Conservation (phyloP, 305 asterid genomes). For the Fraxinus angustifolia region DNA sequence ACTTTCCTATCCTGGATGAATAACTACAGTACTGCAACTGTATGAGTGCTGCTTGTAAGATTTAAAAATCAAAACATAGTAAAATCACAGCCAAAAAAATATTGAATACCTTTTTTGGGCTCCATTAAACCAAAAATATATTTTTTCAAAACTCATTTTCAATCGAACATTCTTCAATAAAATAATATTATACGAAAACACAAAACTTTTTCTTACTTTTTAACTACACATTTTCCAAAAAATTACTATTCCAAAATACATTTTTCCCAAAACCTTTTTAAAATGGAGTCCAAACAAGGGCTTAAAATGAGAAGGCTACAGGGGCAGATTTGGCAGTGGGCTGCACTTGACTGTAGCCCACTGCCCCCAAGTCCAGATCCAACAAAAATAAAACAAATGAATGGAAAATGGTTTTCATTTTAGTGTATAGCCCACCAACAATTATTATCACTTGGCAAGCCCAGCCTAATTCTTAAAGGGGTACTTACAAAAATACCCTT, state of each 20-base stretch:
- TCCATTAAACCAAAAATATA: not conserved
- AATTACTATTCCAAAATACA: too few species aligned
- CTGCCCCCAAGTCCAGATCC: not conserved
- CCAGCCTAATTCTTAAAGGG: not conserved
- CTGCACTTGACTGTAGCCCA: not conserved
- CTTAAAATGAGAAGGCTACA: not conserved
- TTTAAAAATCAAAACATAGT: not conserved
- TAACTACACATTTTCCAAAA: too few species aligned
- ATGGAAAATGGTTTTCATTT: not conserved
- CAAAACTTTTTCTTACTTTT: too few species aligned
- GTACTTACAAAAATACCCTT: not conserved
- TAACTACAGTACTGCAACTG: not conserved
- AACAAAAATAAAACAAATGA: not conserved
- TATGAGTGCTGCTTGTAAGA: not conserved
- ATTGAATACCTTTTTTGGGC: not conserved
- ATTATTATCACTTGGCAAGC: not conserved
- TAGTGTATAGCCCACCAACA: not conserved
- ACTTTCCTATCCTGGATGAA: not conserved
- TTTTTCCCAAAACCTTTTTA: too few species aligned
- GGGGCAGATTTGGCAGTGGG: not conserved
- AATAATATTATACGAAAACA: too few species aligned
- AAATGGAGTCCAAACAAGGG: not conserved
- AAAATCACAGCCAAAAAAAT: not conserved
- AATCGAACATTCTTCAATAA: too few species aligned
- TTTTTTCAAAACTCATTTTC: too few species aligned